Conservation (phyloP, 257 asterid genomes). For the Nicotiana knightiana region DNA sequence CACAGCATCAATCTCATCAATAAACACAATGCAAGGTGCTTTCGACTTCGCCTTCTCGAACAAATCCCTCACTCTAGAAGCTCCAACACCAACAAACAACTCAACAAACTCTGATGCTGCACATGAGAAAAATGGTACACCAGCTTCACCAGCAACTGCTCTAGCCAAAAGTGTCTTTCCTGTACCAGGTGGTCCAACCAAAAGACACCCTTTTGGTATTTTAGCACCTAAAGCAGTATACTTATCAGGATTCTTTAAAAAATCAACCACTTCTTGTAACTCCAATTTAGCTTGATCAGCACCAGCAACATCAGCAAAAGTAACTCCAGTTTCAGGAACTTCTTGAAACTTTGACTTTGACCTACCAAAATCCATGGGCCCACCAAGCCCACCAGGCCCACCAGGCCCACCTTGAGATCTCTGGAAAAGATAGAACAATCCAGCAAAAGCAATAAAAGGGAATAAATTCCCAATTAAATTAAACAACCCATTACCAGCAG, state of each 20-base stretch:
- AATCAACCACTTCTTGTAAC: conserved; percentile 94
- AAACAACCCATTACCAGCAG: conserved; percentile 68
- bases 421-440: conserved; percentile 72
- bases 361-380: conserved; percentile 97
- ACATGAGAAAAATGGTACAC: conserved; percentile 87
- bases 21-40: conserved; percentile 97
- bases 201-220: conserved; percentile 90
- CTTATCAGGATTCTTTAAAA: conserved; percentile 91
- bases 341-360: conserved; percentile 96
- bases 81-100: conserved; percentile 95
- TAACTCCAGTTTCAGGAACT: conserved; percentile 91
- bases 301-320: conserved; percentile 92
- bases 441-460: conserved; percentile 75
- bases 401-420: conserved; percentile 98
- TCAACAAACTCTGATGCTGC: conserved; percentile 99
- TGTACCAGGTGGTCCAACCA: conserved; percentile 97
- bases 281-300: conserved; percentile 99
- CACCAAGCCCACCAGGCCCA: conserved; percentile 95
- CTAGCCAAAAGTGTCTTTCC: conserved; percentile 97
- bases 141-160: conserved; percentile 98
- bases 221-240: conserved; percentile 95
- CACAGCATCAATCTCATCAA: conserved; percentile 96
- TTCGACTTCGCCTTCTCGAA: conserved; percentile 90
- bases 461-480: conserved; percentile 72
- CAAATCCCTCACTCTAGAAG: conserved; percentile 97